A percentile compares a stretch with the other conserved stretches of the same genome.
Evolutionary conservation across 352 stramenopile genomes (phyloP).

Genomic region (Phytophthora citrophthora): DNA sequence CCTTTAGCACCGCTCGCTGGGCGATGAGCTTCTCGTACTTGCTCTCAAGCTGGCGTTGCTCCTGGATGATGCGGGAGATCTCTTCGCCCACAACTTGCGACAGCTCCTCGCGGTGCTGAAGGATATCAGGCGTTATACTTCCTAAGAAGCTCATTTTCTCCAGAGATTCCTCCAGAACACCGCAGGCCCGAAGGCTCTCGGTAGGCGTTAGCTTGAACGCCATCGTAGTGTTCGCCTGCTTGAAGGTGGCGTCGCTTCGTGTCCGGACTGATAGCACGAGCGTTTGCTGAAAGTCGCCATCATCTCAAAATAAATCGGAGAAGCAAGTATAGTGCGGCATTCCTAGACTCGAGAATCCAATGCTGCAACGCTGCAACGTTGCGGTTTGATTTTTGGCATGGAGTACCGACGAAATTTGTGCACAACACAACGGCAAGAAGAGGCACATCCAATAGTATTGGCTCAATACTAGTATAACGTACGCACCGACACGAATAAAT

Average conservation of each 20-base stretch:
- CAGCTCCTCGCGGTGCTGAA: slow-evolving; percentile 93
- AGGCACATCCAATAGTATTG: background rate
- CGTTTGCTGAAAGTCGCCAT: background rate
- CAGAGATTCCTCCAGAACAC: slow-evolving; percentile 89
- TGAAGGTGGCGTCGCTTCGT: slow-evolving; percentile 19
- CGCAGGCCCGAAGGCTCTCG: slow-evolving; percentile 75
- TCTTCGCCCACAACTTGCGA: slow-evolving; percentile 93
- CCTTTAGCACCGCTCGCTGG: slow-evolving; percentile 87
- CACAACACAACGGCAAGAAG: slow-evolving; percentile 9
- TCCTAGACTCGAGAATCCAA: slow-evolving; percentile 13
- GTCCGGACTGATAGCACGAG: slow-evolving; percentile 1
- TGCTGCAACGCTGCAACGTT: slow-evolving; percentile 7
- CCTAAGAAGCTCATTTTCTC: slow-evolving; percentile 93
- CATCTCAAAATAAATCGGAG: slow-evolving; percentile 25
- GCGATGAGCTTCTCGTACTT: slow-evolving; percentile 93
- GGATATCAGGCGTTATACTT: slow-evolving; percentile 91
- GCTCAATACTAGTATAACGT: background rate
- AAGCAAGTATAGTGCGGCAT: background rate
- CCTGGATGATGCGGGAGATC: slow-evolving; percentile 93
- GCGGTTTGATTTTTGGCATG: slow-evolving; percentile 8
- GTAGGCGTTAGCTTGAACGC: slow-evolving; percentile 69
- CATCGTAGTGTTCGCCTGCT: slow-evolving; percentile 19
- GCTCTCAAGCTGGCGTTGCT: slow-evolving; percentile 86
- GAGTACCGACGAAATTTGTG: slow-evolving; percentile 17
- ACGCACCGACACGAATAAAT: too few species aligned